Base-by-base conservation (phyloP, 768 basidiomycete genomes). In the Mycena amicta region DNA sequence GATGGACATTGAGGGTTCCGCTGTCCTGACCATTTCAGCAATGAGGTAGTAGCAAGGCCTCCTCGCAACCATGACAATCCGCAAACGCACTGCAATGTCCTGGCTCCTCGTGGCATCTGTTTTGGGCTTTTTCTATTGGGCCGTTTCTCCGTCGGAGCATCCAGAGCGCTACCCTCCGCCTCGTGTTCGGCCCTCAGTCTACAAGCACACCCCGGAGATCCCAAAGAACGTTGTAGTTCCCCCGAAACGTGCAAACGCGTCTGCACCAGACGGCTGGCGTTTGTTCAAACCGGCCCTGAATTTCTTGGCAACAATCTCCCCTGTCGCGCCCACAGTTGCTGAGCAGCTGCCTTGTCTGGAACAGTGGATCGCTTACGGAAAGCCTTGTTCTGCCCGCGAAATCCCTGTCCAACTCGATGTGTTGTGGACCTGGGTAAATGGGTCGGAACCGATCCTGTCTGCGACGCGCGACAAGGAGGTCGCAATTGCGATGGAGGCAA, bases 371-470 rank as follows among this genome's bases (percentile, higher is more conserved):
- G 27, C 59, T 28, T 52, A 33, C n/a, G 59, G 59, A 2, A 28
- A 47, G 39, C 27, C 50, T 2, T 64, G 62, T 12, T 37, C n/a
- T 15, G 56, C 43, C 4, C 37, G 31, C 4, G 26, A 23, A 28
- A 41, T 49, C 22, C 47, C 47, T 20, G 5, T 49, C 27, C 22
- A 26, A 15, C 20, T 64, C 31, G 62, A 64, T 30, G 59, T 33
- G 0, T 18, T 60, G 1, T 64, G 62, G 62, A 64, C 62, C 0
- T 64, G 62, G 62, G 31, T 64, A 11, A 64, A 64, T 47, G 62
- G 62, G 6, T 64, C 62, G 15, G 62, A 64, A 45, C 37, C 55
- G 31, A 47, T 64, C 29, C 40, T 64, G 16, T 55, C 31, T 15
- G 59, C 50, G 3, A 60, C 59, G 20, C 58, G 62, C 31, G 39